phyloP scores from a whole-genome alignment of 805 yeast species.

The Nakazawaea peltata region DNA sequence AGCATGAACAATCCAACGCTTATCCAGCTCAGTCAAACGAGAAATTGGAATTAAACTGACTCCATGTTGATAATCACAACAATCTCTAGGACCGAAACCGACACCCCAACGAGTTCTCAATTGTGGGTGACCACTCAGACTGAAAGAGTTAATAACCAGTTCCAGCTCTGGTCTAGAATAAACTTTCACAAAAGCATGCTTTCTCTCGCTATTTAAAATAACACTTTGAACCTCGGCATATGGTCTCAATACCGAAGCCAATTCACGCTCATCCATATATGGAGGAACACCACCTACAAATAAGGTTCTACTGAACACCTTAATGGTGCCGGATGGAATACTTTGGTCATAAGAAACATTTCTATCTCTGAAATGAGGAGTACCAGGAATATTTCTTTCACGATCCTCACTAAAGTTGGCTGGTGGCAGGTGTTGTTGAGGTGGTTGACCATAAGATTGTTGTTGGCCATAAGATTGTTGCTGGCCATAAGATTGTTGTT shows the following conservation, averaged over 20 bases:
- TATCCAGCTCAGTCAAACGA: constrained; percentile 91
- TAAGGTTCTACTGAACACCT: constrained; percentile 82
- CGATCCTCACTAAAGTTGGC: too few relatives aligned
- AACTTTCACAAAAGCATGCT: constrained; percentile 94
- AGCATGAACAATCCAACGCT: constrained; percentile 79
- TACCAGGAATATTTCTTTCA: constrained; percentile 63
- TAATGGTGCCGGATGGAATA: constrained; percentile 71
- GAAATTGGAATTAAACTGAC: constrained; percentile 78
- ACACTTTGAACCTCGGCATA: constrained; percentile 89
- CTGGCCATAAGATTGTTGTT: neutral
- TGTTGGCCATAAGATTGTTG: neutral
- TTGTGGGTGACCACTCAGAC: constrained; percentile 43
- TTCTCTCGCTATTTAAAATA: constrained; percentile 79
- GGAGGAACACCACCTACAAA: constrained; percentile 93
- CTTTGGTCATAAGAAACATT: constrained; percentile 62
- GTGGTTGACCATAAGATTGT: too few relatives aligned
- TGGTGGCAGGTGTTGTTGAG: too few relatives aligned
- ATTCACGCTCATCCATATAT: constrained; percentile 66
- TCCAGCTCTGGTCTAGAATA: constrained; percentile 91
- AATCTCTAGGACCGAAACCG: constrained; percentile 97
- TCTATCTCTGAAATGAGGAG: constrained; percentile 71
- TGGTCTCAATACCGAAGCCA: constrained; percentile 67
- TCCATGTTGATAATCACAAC: constrained; percentile 92
- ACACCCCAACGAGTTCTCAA: constrained; percentile 97
- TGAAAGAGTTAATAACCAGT: constrained; percentile 62